Evolutionary conservation across 2,329 filamentous ascomycete species (phyloP).

Genomic region (Xylaria sp.): DNA sequence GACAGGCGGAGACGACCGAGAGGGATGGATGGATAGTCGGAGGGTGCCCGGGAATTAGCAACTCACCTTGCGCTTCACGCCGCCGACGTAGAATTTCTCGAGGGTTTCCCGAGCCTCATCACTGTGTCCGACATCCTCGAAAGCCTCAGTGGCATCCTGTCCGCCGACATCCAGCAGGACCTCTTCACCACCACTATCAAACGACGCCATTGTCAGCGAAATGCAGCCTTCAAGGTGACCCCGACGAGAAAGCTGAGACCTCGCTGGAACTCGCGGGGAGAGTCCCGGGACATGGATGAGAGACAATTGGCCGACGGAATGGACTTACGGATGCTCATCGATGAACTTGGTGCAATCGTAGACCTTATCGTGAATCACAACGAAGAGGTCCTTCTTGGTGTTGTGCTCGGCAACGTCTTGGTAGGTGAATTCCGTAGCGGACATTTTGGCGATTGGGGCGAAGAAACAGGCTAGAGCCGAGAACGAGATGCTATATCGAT

Average conservation of each 20-base stretch:
- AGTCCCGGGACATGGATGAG: not conserved
- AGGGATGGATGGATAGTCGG: not conserved
- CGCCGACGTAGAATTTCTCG: constrained; percentile 77
- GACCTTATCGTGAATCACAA: constrained; percentile 96
- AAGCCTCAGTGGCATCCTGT: constrained; percentile 96
- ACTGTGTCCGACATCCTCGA: constrained; percentile 98
- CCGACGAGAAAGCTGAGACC: not conserved
- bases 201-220: constrained; percentile 42
- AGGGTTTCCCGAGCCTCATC: constrained; percentile 98
- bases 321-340: constrained; percentile 90
- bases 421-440: constrained; percentile 71
- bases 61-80: constrained; percentile 81
- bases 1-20: not conserved
- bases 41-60: constrained; percentile 34
- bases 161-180: constrained; percentile 95
- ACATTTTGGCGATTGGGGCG: constrained; percentile 51
- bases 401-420: constrained; percentile 86
- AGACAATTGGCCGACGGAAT: constrained; percentile 20
- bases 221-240: not conserved
- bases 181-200: constrained; percentile 90
- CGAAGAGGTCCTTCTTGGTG: constrained; percentile 91
- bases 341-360: constrained; percentile 91
- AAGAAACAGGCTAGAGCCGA: constrained; percentile 14
- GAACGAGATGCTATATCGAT: constrained; percentile 10
- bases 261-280: not conserved